Evolutionary conservation across 2,329 filamentous ascomycete genomes (phyloP).

Genomic region (Nigrospora osmanthi): DNA sequence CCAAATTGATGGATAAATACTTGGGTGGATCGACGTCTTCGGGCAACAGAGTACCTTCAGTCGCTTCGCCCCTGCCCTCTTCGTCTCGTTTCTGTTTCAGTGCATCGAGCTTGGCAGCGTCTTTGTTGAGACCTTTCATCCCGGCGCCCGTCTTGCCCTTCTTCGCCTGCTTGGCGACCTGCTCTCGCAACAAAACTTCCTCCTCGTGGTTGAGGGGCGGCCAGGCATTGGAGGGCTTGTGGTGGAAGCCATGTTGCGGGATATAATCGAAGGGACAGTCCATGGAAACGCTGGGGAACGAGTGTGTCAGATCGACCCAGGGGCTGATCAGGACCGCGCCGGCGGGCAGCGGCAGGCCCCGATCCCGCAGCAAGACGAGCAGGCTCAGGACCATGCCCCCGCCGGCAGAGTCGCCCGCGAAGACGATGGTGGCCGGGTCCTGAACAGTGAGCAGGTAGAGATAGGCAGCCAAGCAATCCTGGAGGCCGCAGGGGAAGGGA

Average conservation of each 20-base stretch:
- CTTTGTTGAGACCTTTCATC: conserved; percentile 13
- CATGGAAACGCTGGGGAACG: conserved; percentile 79
- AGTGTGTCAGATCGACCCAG: conserved; percentile 94
- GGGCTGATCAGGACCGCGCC: conserved; percentile 88
- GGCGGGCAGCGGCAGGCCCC: conserved; percentile 75
- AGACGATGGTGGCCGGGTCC: conserved; percentile 71
- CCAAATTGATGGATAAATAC: conserved; percentile 56
- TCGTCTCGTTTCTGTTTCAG: background rate
- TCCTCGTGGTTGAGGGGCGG: conserved; percentile 82
- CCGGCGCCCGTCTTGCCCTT: conserved; percentile 21
- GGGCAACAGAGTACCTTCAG: conserved; percentile 2
- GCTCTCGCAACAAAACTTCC: conserved; percentile 42
- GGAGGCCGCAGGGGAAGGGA: conserved; percentile 86
- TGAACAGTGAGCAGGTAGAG: conserved; percentile 71
- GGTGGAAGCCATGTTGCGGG: conserved; percentile 78
- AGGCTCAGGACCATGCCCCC: conserved; percentile 82
- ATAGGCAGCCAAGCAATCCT: conserved; percentile 86
- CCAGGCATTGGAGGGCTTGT: conserved; percentile 86
- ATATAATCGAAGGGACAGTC: conserved; percentile 79
- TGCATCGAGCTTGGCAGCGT: conserved; percentile 8
- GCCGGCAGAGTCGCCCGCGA: conserved; percentile 90
- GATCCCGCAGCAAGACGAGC: conserved; percentile 74
- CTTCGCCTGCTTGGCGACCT: conserved; percentile 35
- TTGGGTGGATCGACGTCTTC: conserved; percentile 1
- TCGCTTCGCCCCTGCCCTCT: conserved; percentile 1